Evolutionary conservation across 116 monocot genomes (phyloP).

Genomic region (Thalassia testudinum): DNA sequence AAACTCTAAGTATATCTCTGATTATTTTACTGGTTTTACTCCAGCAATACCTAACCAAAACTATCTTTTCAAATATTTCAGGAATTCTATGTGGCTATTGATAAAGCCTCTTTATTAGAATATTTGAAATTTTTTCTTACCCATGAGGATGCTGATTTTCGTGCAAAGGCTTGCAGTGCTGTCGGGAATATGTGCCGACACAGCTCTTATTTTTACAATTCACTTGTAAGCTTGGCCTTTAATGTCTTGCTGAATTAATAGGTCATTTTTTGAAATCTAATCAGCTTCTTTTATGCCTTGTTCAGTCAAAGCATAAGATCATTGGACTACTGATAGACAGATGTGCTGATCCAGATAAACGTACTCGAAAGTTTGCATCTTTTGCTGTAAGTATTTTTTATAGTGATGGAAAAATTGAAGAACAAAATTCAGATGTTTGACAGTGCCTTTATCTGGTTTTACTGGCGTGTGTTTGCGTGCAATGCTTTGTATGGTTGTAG

Average conservation of each 20-base stretch:
- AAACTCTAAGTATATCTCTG: too few species aligned
- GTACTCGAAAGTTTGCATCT: constrained; percentile 96
- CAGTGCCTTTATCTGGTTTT: too few species aligned
- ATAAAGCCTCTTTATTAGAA: constrained; percentile 50
- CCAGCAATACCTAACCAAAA: too few species aligned
- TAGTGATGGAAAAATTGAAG: background rate
- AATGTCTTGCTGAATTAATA: background rate
- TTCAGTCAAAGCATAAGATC: constrained; percentile 51
- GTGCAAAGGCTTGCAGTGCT: constrained; percentile 90
- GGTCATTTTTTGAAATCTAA: background rate
- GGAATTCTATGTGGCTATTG: constrained; percentile 87
- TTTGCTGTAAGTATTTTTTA: constrained; percentile 70
- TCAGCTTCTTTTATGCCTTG: constrained; percentile 1
- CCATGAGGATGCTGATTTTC: constrained; percentile 63
- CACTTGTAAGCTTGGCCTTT: constrained; percentile 45
- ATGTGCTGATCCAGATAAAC: constrained; percentile 83
- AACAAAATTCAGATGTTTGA: too few species aligned
- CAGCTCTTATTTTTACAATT: constrained; percentile 68
- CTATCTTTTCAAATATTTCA: constrained; percentile 12
- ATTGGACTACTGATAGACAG: constrained; percentile 73
- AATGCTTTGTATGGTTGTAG: too few species aligned
- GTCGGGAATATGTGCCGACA: constrained; percentile 98
- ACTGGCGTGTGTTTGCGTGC: too few species aligned
- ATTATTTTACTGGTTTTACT: too few species aligned
- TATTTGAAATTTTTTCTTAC: constrained; percentile 47